Evolutionary conservation across 2,329 filamentous ascomycete species (phyloP).

Genomic region (Ciborinia camelliae): DNA sequence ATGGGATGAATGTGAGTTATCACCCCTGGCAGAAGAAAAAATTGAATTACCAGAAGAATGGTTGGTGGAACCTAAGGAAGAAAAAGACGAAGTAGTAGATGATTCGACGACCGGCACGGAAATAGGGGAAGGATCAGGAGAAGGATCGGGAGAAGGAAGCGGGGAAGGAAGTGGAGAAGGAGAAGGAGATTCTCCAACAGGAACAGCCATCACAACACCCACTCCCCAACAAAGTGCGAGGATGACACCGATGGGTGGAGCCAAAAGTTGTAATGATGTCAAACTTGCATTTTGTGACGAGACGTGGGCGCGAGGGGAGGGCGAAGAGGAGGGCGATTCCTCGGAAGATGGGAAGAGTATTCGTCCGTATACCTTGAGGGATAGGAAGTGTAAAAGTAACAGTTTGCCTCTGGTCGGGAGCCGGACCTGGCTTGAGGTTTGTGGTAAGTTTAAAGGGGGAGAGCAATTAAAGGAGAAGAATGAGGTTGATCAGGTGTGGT

Average conservation of each 20-base stretch:
- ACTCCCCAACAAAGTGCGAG: not conserved
- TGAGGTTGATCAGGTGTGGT: slow-evolving; percentile 3
- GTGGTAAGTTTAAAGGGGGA: not conserved
- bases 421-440: not conserved
- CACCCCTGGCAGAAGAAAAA: not conserved
- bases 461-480: not conserved
- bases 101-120: no score
- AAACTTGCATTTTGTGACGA: not conserved
- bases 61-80: not conserved
- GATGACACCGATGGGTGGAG: not conserved
- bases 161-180: not conserved
- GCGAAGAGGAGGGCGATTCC: no score
- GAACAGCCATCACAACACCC: not conserved
- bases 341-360: not conserved
- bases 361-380: not conserved
- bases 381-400: not conserved
- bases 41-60: not conserved
- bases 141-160: not conserved
- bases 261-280: slow-evolving; percentile 7
- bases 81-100: no score
- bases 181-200: not conserved
- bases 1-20: slow-evolving; percentile 5
- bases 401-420: not conserved
- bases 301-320: no score
- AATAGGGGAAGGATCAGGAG: not conserved